These are phyloP conservation scores for Alnus glutinosa DNA, from an alignment of 306 rosid species.

Conservation along the genomic window DNA sequence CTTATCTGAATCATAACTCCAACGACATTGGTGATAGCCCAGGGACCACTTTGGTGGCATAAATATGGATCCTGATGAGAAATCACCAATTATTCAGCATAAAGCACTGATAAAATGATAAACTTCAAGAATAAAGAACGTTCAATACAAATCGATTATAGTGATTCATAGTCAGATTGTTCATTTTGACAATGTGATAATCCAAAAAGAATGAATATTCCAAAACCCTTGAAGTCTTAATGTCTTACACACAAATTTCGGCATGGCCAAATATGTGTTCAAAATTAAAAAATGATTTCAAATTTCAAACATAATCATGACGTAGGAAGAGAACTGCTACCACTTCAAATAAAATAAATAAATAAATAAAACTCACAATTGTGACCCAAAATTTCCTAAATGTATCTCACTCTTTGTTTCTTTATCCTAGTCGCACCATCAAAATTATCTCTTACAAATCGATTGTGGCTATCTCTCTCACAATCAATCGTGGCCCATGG, in stretches of 20 bases:
- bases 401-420: no score
- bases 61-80: constrained; percentile 62
- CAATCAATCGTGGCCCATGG: no score
- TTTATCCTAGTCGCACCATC: no score
- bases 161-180: neutral
- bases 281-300: neutral
- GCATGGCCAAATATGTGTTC: neutral
- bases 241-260: neutral
- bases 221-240: neutral
- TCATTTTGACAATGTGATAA: neutral
- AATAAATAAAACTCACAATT: no score
- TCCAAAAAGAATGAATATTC: neutral
- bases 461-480: no score
- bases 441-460: no score
- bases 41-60: constrained; percentile 97
- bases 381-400: no score
- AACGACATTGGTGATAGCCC: constrained; percentile 95
- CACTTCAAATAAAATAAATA: no score
- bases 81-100: constrained; percentile 24
- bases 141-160: neutral
- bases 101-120: constrained; percentile 14
- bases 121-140: neutral
- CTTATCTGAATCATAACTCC: constrained; percentile 72
- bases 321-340: no score
- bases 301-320: neutral